Evolutionary conservation across 2,329 filamentous ascomycete species (phyloP).

Genomic region (Fusarium pseudograminearum): DNA sequence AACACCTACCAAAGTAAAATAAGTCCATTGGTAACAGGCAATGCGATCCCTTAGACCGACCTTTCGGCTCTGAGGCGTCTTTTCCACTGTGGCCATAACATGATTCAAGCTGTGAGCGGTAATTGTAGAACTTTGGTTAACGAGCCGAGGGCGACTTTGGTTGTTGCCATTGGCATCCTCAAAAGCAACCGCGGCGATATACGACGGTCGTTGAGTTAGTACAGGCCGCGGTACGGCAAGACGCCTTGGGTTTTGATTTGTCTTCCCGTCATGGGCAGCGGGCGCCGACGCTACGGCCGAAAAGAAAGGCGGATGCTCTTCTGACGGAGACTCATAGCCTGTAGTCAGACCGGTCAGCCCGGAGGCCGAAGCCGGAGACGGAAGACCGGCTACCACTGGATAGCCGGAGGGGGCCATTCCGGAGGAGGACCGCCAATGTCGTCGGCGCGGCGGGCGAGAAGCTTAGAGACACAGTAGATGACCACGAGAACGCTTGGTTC

Average conservation of each 20-base stretch:
- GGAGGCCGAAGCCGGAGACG: constrained; percentile 18
- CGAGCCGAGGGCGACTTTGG: constrained; percentile 17
- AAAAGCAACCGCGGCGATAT: constrained; percentile 31
- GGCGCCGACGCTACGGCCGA: constrained; percentile 25
- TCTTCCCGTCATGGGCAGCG: background rate
- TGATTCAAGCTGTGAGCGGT: constrained; percentile 49
- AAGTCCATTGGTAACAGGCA: constrained; percentile 75
- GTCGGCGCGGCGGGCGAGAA: constrained; percentile 62
- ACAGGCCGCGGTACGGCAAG: constrained; percentile 24
- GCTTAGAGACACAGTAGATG: constrained; percentile 63
- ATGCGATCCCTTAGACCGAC: constrained; percentile 64
- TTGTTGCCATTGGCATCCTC: background rate
- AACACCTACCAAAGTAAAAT: constrained; percentile 70
- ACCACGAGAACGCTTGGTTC: constrained; percentile 61
- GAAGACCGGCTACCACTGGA: constrained; percentile 46
- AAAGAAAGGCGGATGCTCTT: constrained; percentile 51
- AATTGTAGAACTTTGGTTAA: constrained; percentile 29
- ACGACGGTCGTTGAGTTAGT: constrained; percentile 35
- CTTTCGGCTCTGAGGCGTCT: constrained; percentile 43
- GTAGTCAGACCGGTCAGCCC: constrained; percentile 10
- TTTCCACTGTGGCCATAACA: constrained; percentile 52
- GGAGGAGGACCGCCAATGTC: constrained; percentile 56
- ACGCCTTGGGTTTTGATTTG: background rate
- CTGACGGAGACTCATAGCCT: constrained; percentile 56
- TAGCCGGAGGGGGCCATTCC: constrained; percentile 52